These are phyloP conservation scores for Podospora pseudocomata DNA, from an alignment of 495 filamentous ascomycete species.

Conservation along the genomic window DNA sequence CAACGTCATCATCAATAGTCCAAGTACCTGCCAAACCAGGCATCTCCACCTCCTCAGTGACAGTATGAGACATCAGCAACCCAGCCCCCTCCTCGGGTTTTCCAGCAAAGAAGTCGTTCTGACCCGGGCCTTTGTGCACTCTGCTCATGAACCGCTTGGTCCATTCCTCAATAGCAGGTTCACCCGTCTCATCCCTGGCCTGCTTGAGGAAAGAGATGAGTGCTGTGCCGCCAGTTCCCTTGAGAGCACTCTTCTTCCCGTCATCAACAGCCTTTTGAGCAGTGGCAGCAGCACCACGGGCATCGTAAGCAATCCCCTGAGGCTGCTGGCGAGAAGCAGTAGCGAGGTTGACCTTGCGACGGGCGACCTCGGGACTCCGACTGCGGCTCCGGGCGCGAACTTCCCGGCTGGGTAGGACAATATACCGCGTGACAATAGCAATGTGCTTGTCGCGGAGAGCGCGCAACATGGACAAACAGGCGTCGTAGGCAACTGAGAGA, in stretches of 20 bases:
- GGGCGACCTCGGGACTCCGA: constrained; percentile 41
- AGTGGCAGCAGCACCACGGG: constrained; percentile 18
- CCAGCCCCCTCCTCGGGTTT: constrained; percentile 47
- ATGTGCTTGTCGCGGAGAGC: constrained; percentile 91
- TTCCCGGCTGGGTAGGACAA: constrained; percentile 65
- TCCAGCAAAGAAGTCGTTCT: constrained; percentile 56
- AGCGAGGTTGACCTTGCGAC: constrained; percentile 61
- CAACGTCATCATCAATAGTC: constrained; percentile 70
- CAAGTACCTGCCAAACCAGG: constrained; percentile 81
- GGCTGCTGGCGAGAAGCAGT: constrained; percentile 51
- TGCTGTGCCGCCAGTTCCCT: constrained; percentile 87
- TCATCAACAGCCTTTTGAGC: constrained; percentile 22
- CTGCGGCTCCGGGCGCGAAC: constrained; percentile 45
- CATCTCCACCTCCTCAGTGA: constrained; percentile 63
- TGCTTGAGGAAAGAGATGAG: constrained; percentile 93
- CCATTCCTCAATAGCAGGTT: constrained; percentile 85
- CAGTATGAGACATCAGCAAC: constrained; percentile 16
- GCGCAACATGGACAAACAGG: constrained; percentile 86
- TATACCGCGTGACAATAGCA: constrained; percentile 93
- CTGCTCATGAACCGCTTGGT: constrained; percentile 67
- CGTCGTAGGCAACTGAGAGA: constrained; percentile 80
- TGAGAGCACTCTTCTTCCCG: constrained; percentile 56
- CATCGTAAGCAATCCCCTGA: constrained; percentile 34
- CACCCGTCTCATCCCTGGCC: constrained; percentile 89
- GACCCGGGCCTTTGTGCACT: constrained; percentile 40